A percentile compares a stretch with the other conserved stretches of the same genome.
These are phyloP conservation scores for Ascoidea tarda DNA, from an alignment of 805 yeast species.

Conservation along the genomic window DNA sequence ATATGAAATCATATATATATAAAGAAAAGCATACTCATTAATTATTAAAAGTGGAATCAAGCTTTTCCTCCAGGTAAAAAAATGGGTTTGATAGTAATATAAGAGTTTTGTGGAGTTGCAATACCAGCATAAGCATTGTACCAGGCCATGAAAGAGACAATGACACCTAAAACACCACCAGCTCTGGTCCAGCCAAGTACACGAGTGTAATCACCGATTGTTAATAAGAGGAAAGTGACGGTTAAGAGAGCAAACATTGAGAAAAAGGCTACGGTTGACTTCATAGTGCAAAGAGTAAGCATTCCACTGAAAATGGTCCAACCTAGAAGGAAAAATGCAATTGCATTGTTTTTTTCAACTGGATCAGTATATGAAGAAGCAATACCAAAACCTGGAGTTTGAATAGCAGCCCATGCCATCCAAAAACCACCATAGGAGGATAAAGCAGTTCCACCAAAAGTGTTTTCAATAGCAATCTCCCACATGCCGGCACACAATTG, in stretches of 20 bases:
- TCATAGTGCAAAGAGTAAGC: slow-evolving; percentile 37
- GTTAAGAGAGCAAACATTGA: slow-evolving; percentile 36
- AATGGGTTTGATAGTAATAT: slow-evolving; percentile 28
- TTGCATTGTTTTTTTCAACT: slow-evolving; percentile 15
- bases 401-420: slow-evolving; percentile 48
- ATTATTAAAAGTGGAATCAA: no score
- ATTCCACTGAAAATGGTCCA: slow-evolving; percentile 53
- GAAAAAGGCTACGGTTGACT: slow-evolving; percentile 55
- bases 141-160: slow-evolving; percentile 41
- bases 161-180: slow-evolving; percentile 42
- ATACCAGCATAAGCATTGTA: slow-evolving; percentile 49
- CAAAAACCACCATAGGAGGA: slow-evolving; percentile 58
- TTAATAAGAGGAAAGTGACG: slow-evolving; percentile 40
- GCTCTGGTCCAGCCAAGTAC: slow-evolving; percentile 23
- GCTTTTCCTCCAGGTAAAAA: slow-evolving; percentile 26
- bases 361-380: slow-evolving; percentile 27
- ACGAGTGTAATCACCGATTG: slow-evolving; percentile 35
- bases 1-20: no score
- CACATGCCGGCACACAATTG: slow-evolving; percentile 53
- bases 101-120: slow-evolving; percentile 44
- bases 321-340: slow-evolving; percentile 45
- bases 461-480: slow-evolving; percentile 50
- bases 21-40: no score
- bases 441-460: slow-evolving; percentile 55
- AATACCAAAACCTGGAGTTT: slow-evolving; percentile 47